These are phyloP conservation scores for Crataegus laevigata DNA, from an alignment of 306 rosid genomes.

Conservation along the genomic window DNA sequence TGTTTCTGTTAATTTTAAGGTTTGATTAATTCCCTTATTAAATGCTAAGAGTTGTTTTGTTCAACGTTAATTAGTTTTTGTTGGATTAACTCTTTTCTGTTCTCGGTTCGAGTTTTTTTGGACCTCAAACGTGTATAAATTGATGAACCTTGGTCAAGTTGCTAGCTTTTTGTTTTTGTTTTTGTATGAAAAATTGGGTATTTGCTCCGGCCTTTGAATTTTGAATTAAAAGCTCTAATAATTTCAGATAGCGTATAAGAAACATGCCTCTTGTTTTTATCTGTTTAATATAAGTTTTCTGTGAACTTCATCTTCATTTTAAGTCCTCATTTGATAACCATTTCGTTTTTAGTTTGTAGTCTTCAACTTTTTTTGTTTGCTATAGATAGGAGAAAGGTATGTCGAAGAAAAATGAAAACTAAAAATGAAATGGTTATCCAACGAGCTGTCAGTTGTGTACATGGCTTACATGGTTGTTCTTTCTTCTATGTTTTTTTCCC, in stretches of 20 bases:
- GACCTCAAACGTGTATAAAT: neutral
- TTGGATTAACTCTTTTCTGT: neutral
- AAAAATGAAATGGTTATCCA: neutral
- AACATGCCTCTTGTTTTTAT: neutral
- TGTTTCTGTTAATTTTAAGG: neutral
- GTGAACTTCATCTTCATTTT: neutral
- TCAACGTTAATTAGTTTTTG: neutral
- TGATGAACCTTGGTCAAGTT: neutral
- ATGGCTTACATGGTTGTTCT: neutral
- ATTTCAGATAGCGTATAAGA: neutral
- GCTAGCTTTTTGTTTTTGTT: neutral
- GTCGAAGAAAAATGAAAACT: neutral
- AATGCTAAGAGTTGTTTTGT: neutral
- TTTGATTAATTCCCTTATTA: neutral
- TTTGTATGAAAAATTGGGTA: neutral
- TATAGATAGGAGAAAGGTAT: neutral
- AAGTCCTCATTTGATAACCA: neutral
- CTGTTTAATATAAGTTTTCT: neutral
- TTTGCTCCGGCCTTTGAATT: neutral
- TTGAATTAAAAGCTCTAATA: neutral
- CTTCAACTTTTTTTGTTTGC: neutral
- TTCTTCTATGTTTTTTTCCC: constrained; percentile 2
- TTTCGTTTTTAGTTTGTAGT: neutral
- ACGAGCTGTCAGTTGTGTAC: too few species aligned
- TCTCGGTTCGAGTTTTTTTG: neutral